Evolutionary conservation across 495 filamentous ascomycete species (phyloP).

Genomic region (Penicillium lagena): DNA sequence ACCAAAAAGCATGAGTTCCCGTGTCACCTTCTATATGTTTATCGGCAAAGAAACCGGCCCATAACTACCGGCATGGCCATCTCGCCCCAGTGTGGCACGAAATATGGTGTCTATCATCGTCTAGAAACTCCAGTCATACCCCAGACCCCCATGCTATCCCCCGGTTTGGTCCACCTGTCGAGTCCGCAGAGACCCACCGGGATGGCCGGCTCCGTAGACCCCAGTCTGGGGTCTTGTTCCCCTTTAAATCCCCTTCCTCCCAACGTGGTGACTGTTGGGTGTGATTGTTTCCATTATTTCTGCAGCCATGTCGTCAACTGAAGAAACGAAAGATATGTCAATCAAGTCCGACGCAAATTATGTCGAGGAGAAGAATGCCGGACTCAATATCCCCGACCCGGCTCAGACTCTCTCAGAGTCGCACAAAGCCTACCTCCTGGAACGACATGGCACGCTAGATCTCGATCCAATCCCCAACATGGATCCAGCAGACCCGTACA

Average conservation of each 20-base stretch:
- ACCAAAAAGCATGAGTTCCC: no score
- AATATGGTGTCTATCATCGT: background rate
- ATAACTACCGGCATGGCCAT: slow-evolving; percentile 2
- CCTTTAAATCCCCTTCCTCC: background rate
- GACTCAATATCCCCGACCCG: slow-evolving; percentile 1
- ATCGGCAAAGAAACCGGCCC: background rate
- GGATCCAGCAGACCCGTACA: slow-evolving; percentile 46
- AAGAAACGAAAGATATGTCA: background rate
- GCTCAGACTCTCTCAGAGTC: slow-evolving; percentile 16
- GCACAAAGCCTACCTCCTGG: slow-evolving; percentile 41
- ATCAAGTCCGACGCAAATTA: slow-evolving; percentile 11
- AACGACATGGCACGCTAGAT: slow-evolving; percentile 47
- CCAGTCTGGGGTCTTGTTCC: background rate
- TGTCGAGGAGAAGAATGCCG: slow-evolving; percentile 20
- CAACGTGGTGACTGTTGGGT: background rate
- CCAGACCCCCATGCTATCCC: background rate
- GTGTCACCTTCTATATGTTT: no score
- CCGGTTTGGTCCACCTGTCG: background rate
- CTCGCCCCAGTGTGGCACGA: background rate
- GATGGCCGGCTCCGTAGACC: background rate
- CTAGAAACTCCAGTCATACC: background rate
- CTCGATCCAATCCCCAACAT: slow-evolving; percentile 46
- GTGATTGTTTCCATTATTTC: background rate
- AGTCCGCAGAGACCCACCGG: background rate
- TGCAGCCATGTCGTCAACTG: background rate